Evolutionary conservation across 495 filamentous ascomycete genomes (phyloP), one percentile per base, ranked within the genome.

Genomic region (Xylaria sp.): DNA sequence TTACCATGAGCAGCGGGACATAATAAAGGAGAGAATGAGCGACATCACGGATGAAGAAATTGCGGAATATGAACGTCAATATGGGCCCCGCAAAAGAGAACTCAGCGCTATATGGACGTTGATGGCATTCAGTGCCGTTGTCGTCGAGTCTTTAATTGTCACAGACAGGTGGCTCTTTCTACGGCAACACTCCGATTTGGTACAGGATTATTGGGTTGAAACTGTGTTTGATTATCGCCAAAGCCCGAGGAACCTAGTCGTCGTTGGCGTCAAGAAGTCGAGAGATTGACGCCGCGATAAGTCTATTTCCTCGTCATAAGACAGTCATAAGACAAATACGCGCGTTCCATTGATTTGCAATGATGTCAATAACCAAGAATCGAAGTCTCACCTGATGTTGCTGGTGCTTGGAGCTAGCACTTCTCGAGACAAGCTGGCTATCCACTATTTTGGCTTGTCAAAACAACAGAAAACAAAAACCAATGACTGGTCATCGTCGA

Each of bases 131-230:
- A 96, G 93, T 76, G 93, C 97, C 9, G 88, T 88, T 12, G 90
- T 98, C 17, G 90, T 95, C 37, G 96, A 99, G 81, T 92, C 93
- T 33, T 81, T 94, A 64, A 94, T 99, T 77, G 93, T 97, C 44
- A 90, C 94, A 41, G 96, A 99, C 84, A 84, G 96, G 52, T 98
- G 93, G 93, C 84, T 93, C 66, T 99, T 92, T 80, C 83, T 99
- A 68, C 89, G 83, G 57, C 95, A 99, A 77, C 91, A 97, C 73
- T 74, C 85, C 37, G 83, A 87, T 31, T 83, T 87, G 21, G 85
- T 94, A 44, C 85, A 86, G 72, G 88, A 93, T 71, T 89, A 86
- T 70, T 99, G 96, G 96, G 94, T 97, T 40, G 93, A 98, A 81
- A 84, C 91, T 24, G 93, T 97, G 0, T 98, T 98, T 82, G 94